Percentiles rank a stretch among this genome's conserved stretches.
phyloP scores from a whole-genome alignment of 495 filamentous ascomycete species.

The Penicillium paradoxum region DNA sequence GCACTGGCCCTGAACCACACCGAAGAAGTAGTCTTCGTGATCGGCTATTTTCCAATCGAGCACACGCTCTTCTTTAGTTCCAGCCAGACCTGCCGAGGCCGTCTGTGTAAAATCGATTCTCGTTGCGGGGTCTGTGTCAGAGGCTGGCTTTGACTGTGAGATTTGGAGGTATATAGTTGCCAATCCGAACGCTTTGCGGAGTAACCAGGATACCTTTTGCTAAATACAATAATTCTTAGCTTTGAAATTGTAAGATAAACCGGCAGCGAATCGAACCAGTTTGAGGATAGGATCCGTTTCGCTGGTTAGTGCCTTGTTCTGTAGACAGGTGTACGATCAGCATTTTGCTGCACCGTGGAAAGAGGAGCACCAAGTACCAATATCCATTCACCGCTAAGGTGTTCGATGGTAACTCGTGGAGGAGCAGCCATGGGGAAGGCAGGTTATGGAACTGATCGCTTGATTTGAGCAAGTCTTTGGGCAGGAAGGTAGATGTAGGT shows the following conservation, averaged over 20 bases:
- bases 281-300: neutral
- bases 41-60: neutral
- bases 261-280: neutral
- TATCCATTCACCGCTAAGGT: neutral
- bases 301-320: neutral
- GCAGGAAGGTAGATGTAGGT: too few relatives aligned
- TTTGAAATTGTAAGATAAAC: neutral
- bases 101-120: neutral
- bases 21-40: conserved; percentile 4
- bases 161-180: conserved; percentile 1
- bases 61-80: neutral
- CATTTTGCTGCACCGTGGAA: neutral
- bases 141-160: neutral
- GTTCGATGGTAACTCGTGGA: neutral
- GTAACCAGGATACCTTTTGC: neutral
- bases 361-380: neutral
- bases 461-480: neutral
- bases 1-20: neutral
- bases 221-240: neutral
- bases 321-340: neutral
- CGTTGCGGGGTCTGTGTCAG: neutral
- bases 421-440: neutral
- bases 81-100: neutral
- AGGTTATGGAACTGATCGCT: neutral
- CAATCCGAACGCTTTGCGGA: neutral